Base-by-base conservation (phyloP, 306 rosid genomes). In the Sphenostylis stenocarpa region DNA sequence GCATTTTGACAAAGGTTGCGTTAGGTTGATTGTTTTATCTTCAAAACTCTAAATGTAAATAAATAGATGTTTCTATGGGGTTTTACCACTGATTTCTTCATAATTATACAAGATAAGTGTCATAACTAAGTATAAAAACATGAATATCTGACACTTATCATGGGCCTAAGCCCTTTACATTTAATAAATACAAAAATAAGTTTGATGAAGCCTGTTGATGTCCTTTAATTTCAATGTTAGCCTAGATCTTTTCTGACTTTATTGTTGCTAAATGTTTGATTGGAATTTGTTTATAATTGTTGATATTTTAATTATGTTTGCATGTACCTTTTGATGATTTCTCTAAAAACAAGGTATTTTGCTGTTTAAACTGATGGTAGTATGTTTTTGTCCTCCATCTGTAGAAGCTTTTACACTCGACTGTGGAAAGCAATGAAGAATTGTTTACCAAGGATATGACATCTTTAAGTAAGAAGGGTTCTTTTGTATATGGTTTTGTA, bases 401-500 rank as follows among this genome's bases (percentile, higher is more conserved):
- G 72, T 80, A 84, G 87, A 85, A 87, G 93, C 86, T 70, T 77
- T 71, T 68, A 60, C 72, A 76, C 82, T 70, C 90, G 2, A 66
- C 71, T 38, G 58, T 6, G 52, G 91, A 88, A 70, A 68, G 81
- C 81, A 82, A 51, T 77, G 85, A 84, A 70, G 89, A 85, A 70
- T 80, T 85, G 75, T 67, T 89, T 80, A 85, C 52, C 70, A 87
- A 83, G 85, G 97, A 85, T 67, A 38, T 74, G 53, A 39, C 84
- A 81, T 79, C 85, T 79, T 82, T 87, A 86, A 82, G 82, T 75
- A 82, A 77, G 81, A 84, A 75, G 72, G 88, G 85, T 64, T 84
- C 86, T 77, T 94, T 90, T 89, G 94, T 91, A 68, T 86, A 88
- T 76, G 96, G 97, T 80, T 88, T 88, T 83, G 80, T 94, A 66